Conservation (phyloP, 2,329 filamentous ascomycete genomes). For the Huntiella moniliformis region DNA sequence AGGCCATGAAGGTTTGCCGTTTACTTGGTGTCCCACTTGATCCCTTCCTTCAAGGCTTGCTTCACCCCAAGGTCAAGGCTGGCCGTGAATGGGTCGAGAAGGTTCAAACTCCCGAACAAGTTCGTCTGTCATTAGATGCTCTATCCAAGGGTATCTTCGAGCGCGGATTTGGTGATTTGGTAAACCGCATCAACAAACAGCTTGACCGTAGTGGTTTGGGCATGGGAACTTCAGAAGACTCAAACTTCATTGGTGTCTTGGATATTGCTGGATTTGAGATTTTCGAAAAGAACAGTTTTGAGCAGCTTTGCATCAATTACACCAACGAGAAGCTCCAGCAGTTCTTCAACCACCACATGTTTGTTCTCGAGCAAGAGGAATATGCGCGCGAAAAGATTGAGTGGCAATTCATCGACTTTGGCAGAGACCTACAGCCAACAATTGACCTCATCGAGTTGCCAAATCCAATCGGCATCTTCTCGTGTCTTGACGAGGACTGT, state of each 20-base stretch:
- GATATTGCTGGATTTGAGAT: conserved; percentile 99
- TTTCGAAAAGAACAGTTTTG: conserved; percentile 95
- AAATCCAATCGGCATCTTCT: conserved; percentile 97
- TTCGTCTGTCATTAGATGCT: conserved; percentile 73
- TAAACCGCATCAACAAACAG: conserved; percentile 77
- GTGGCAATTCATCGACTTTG: conserved; percentile 99
- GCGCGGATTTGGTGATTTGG: conserved; percentile 81
- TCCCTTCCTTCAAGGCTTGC: conserved; percentile 67
- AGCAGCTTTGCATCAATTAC: conserved; percentile 98
- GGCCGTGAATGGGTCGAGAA: conserved; percentile 98
- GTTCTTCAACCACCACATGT: conserved; percentile 99
- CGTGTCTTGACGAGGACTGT: conserved; percentile 89
- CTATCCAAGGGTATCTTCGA: conserved; percentile 96
- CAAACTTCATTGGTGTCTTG: conserved; percentile 88
- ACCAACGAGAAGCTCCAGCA: conserved; percentile 98
- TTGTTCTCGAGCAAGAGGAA: conserved; percentile 94
- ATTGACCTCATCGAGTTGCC: conserved; percentile 93
- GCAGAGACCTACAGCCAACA: conserved; percentile 86
- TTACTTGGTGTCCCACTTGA: conserved; percentile 72
- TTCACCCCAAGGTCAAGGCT: conserved; percentile 88
- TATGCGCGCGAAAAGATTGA: conserved; percentile 96
- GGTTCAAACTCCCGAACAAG: conserved; percentile 92
- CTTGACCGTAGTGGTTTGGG: conserved; percentile 72
- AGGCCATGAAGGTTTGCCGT: conserved; percentile 61
- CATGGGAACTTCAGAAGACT: conserved; percentile 55